Evolutionary conservation across 768 basidiomycete species (phyloP), one percentile per base, ranked within the genome.

Genomic region (Lentinus tigrinus): DNA sequence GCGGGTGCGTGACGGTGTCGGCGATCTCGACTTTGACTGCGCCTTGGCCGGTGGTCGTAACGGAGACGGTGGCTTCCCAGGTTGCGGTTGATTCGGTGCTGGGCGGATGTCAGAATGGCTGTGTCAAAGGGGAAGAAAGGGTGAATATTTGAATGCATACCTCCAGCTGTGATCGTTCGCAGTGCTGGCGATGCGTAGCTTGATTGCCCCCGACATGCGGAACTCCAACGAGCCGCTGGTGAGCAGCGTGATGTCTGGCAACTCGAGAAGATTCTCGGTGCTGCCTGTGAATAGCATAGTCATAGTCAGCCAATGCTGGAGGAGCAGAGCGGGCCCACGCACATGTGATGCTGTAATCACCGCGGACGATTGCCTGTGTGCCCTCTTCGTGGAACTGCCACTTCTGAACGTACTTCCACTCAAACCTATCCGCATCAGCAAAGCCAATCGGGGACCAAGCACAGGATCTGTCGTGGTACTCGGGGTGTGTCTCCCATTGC

Each of bases 371-470:
- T 19, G 57, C 58, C 14, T 57, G 48, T 24, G 46, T 65, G 16
- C 61, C 66, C 54, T 63, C 55, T 40, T 68, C 65, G 54, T 63
- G 54, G 53, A 69, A 65, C n/a, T 49, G 64, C 70, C 68, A 68
- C 47, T 62, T 62, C 26, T 69, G 66, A 39, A 51, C 54, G 52
- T 70, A 64, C 54, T 66, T 58, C 70, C 69, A 70, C 47, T 61
- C 59, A 55, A 64, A 72, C 58, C 58, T 63, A 19, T 58, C 34
- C 31, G 51, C 51, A 11, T 58, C 61, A 21, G 54, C 31, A 31
- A 7, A 52, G 28, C 57, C 50, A 43, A 59, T 39, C 0, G 49
- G 47, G 17, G 31, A 52, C 68, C 68, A 69, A 21, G 57, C 60
- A 59, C 66, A 64, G 16, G 19, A 39, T 26, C 55, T 52, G 37